phyloP scores from a whole-genome alignment of 192 early-diverging fungal genomes.

The Pilaira anomala region DNA sequence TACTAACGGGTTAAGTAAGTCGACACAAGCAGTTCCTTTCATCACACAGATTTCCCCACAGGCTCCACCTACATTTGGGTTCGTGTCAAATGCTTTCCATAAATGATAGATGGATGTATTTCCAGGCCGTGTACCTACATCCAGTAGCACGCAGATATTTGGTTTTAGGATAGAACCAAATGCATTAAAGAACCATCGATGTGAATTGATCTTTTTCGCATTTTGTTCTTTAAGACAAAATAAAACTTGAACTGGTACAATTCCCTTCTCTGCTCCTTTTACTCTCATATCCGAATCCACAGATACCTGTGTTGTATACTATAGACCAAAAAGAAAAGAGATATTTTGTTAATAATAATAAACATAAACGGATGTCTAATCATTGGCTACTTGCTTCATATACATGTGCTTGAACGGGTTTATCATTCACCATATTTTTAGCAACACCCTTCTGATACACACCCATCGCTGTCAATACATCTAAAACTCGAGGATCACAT shows the following conservation, averaged over 20 bases:
- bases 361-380: background rate
- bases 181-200: slow-evolving; percentile 97
- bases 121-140: slow-evolving; percentile 89
- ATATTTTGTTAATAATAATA: background rate
- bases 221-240: slow-evolving; percentile 95
- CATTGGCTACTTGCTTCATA: slow-evolving; percentile 59
- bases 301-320: slow-evolving; percentile 78
- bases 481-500: slow-evolving; percentile 66
- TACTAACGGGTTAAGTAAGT: slow-evolving; percentile 82
- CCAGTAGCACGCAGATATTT: slow-evolving; percentile 87
- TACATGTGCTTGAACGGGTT: slow-evolving; percentile 75
- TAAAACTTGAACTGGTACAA: slow-evolving; percentile 84
- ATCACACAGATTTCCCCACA: slow-evolving; percentile 94
- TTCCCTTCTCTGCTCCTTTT: slow-evolving; percentile 61
- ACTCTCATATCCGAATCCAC: slow-evolving; percentile 65
- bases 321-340: too few species aligned
- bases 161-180: slow-evolving; percentile 79
- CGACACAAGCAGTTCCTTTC: slow-evolving; percentile 63
- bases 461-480: slow-evolving; percentile 82
- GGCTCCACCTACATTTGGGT: slow-evolving; percentile 82
- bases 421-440: slow-evolving; percentile 64
- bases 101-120: slow-evolving; percentile 84
- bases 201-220: slow-evolving; percentile 92
- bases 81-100: slow-evolving; percentile 88
- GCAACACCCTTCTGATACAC: slow-evolving; percentile 70